Evolutionary conservation across 306 rosid genomes (phyloP), one percentile per base, ranked within the genome.

Genomic region (Acacia crassicarpa): DNA sequence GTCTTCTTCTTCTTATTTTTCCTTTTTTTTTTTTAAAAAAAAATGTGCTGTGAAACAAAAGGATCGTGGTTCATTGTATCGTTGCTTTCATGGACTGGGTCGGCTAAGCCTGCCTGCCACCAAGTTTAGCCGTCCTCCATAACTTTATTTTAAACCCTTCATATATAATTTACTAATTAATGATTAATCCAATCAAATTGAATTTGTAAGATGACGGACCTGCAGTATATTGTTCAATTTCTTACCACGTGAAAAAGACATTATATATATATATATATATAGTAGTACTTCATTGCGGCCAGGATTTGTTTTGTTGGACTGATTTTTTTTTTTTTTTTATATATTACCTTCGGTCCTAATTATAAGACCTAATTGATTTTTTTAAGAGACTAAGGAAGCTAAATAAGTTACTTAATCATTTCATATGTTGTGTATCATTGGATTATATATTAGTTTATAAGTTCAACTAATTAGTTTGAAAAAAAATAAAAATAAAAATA

Each of bases 91-190:
- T 27, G 62, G 44, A 22, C 38, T 74, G 82, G 83, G 65, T 8
- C 33, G 17, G 77, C 48, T 68, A 62, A 79, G 56, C 44, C 76
- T 10, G 63, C 40, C 65, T 4, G 30, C 75, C 82, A 69, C 66
- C 85, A 78, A 77, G 61, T 53, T 85, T 20, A 58, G 35, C 46
- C 74, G 56, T 46, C 71, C 65, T 19, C 45, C 78, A 74, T 54
- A 44, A 43, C 11, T 27, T 69, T 33, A 41, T 44, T 19, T 35
- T 19, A 61, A 46, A 43, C 32, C 79, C 78, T 27, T 48, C 22
- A 63, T n/a, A 11, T 2, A 20, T 69, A 9, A 1, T 41, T 10
- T n/a, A 54, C 15, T 48, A 38, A 6, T 48, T 48, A 48, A 14
- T 48, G 5, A 51, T 58, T 22, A 23, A 58, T 56, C 56, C 67